These are phyloP conservation scores for Cornus suecica DNA, from an alignment of 148 eudicot species.

Conservation along the genomic window DNA sequence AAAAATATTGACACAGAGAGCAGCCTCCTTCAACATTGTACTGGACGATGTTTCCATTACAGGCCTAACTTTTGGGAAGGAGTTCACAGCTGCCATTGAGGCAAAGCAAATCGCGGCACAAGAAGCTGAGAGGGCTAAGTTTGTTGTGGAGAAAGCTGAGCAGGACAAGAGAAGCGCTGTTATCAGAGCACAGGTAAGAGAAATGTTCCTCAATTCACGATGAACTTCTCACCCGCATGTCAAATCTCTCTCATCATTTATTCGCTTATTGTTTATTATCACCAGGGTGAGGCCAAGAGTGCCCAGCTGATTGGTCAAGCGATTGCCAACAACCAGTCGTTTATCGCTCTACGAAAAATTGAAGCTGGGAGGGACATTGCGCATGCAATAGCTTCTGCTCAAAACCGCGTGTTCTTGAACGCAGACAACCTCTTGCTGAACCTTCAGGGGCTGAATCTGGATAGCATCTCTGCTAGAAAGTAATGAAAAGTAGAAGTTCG, in stretches of 20 bases:
- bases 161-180: constrained; percentile 64
- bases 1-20: constrained; percentile 67
- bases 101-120: constrained; percentile 79
- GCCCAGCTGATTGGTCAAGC: constrained; percentile 78
- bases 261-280: neutral
- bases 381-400: constrained; percentile 38
- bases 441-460: constrained; percentile 40
- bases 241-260: neutral
- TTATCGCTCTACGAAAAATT: constrained; percentile 60
- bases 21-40: constrained; percentile 63
- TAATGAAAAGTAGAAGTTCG: too few species aligned
- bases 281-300: constrained; percentile 83
- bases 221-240: neutral
- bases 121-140: constrained; percentile 70
- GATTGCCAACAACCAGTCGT: constrained; percentile 68
- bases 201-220: neutral
- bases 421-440: constrained; percentile 66
- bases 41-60: constrained; percentile 78
- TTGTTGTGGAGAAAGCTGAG: constrained; percentile 68
- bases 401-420: constrained; percentile 62
- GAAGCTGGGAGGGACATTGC: constrained; percentile 75
- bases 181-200: constrained; percentile 69
- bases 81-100: constrained; percentile 84
- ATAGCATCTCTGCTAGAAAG: neutral
- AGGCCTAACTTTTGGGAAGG: constrained; percentile 67